Evolutionary conservation across 2,329 filamentous ascomycete genomes (phyloP).

Genomic region (Ophiostoma pallidulum): DNA sequence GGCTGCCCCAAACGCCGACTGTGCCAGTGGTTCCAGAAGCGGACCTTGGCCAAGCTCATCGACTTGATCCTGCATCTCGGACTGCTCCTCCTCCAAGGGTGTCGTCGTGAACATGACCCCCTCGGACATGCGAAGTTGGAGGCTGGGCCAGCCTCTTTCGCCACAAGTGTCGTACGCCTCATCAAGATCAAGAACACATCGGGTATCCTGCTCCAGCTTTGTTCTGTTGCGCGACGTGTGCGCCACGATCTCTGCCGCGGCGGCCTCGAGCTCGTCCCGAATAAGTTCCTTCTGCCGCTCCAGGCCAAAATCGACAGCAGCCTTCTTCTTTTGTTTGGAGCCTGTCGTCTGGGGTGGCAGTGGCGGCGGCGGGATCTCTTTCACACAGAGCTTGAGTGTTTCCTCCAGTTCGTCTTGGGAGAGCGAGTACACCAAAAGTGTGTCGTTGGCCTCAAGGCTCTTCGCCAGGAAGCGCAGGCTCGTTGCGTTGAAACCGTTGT

Average conservation of each 20-base stretch:
- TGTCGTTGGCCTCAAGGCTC: constrained; percentile 33
- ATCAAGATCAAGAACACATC: constrained; percentile 20
- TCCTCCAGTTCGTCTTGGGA: constrained; percentile 20
- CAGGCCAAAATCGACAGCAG: constrained; percentile 14
- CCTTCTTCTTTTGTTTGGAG: constrained; percentile 13
- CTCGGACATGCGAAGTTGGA: constrained; percentile 18
- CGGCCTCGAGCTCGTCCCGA: constrained; percentile 9
- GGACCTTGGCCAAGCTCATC: not conserved
- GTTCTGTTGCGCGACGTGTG: constrained; percentile 21
- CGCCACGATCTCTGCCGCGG: constrained; percentile 18
- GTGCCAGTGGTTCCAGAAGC: not conserved
- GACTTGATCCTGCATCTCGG: not conserved
- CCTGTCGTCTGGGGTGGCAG: constrained; percentile 1
- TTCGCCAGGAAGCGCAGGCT: constrained; percentile 38
- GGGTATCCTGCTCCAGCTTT: constrained; percentile 19
- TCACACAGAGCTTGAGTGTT: constrained; percentile 18
- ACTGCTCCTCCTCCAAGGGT: constrained; percentile 7
- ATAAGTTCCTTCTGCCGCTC: constrained; percentile 16
- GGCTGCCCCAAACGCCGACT: not conserved
- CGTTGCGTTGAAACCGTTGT: constrained; percentile 45
- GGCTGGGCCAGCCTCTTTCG: constrained; percentile 19
- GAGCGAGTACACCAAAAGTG: constrained; percentile 35
- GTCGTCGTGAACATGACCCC: constrained; percentile 11
- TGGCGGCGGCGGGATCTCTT: constrained; percentile 16
- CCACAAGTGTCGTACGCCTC: constrained; percentile 19